A percentile compares a stretch with the other conserved stretches of the same genome.
These are phyloP conservation scores for Calamus simplicifolius DNA, from an alignment of 176 grass and related monocot species.

Conservation along the genomic window DNA sequence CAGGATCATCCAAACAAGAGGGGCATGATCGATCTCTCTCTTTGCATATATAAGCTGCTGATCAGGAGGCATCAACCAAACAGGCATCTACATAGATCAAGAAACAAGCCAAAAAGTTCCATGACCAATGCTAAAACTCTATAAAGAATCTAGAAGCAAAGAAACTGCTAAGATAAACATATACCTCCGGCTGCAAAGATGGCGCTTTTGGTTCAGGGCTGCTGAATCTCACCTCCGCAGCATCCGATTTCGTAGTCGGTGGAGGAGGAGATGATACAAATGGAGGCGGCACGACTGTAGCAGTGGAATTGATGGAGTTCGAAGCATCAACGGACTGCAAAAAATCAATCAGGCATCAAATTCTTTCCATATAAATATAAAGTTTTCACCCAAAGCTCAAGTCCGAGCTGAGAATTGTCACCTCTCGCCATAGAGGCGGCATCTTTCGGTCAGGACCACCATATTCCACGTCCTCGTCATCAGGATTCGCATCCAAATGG, in stretches of 20 bases:
- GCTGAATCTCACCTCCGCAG: not conserved
- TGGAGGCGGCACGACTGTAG: slow-evolving; percentile 17
- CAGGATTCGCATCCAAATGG: too few species aligned
- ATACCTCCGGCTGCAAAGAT: slow-evolving; percentile 30
- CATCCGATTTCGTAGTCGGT: slow-evolving; percentile 18
- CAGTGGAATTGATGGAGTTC: not conserved
- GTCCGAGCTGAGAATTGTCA: too few species aligned
- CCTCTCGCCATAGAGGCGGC: too few species aligned
- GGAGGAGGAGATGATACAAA: slow-evolving; percentile 11
- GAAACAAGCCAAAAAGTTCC: too few species aligned
- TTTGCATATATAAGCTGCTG: slow-evolving; percentile 72
- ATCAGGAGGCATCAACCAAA: slow-evolving; percentile 58
- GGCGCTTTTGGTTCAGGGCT: not conserved
- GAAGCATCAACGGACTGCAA: too few species aligned
- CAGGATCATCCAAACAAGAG: slow-evolving; percentile 42
- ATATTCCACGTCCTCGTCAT: too few species aligned
- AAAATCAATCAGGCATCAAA: too few species aligned
- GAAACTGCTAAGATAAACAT: slow-evolving; percentile 2
- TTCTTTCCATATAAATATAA: too few species aligned
- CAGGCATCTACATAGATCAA: slow-evolving; percentile 28
- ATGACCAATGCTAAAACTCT: not conserved
- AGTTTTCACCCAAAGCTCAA: too few species aligned
- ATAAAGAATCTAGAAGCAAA: not conserved
- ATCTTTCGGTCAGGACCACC: too few species aligned
- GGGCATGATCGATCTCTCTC: slow-evolving; percentile 41